phyloP scores from a whole-genome alignment of 2,329 filamentous ascomycete genomes.

The Stachybotrys echinatus region DNA sequence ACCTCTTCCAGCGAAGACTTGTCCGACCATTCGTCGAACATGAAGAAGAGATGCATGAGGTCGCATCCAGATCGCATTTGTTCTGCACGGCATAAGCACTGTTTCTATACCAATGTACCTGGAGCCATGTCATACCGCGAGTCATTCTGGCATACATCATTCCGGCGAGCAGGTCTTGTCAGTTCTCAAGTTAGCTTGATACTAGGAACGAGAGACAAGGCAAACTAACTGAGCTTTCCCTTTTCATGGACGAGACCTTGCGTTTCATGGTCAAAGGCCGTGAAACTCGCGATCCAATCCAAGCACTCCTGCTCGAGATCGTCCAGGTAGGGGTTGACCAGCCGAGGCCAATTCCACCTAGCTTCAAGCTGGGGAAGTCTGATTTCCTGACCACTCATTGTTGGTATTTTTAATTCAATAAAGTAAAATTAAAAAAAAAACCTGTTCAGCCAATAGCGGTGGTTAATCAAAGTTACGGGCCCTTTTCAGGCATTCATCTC shows the following conservation, averaged over 20 bases:
- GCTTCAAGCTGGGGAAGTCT: constrained; percentile 7
- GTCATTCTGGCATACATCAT: constrained; percentile 7
- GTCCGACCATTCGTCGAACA: constrained; percentile 13
- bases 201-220: neutral
- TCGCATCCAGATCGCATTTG: constrained; percentile 11
- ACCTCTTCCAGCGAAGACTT: constrained; percentile 7
- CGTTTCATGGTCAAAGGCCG: constrained; percentile 7
- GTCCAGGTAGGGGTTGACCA: constrained; percentile 5
- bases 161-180: constrained; percentile 8
- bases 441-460: no score
- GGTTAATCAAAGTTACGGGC: no score
- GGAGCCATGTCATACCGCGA: neutral
- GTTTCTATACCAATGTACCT: neutral
- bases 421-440: no score
- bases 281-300: constrained; percentile 9
- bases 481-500: no score
- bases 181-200: neutral
- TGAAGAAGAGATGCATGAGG: constrained; percentile 13
- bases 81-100: constrained; percentile 3
- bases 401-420: no score
- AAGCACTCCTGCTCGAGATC: constrained; percentile 8
- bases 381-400: constrained; percentile 2
- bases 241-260: constrained; percentile 8
- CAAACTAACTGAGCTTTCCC: constrained; percentile 8
- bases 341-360: constrained; percentile 9